These are phyloP conservation scores for Sphagnurus paluster DNA, from an alignment of 1,284 basidiomycete species.

Conservation along the genomic window DNA sequence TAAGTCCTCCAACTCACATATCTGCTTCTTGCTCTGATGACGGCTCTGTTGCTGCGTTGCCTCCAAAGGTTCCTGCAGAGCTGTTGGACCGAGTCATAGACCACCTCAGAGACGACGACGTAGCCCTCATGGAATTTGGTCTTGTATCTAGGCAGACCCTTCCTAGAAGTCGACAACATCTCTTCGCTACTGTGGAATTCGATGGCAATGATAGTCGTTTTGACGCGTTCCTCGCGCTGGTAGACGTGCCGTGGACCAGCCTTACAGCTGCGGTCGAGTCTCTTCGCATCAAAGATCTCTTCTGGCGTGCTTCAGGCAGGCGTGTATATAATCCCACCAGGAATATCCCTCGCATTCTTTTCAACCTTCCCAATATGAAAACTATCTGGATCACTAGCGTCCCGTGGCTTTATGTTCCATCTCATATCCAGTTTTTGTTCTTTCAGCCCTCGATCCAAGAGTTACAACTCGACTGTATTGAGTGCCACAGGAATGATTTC, in stretches of 20 bases:
- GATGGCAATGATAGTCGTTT: not conserved
- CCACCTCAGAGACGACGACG: not conserved
- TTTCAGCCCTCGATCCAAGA: not conserved
- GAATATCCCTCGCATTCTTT: not conserved
- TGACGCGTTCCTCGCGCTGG: not conserved
- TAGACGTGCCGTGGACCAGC: not conserved
- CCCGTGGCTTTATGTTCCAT: not conserved
- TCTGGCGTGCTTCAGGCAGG: not conserved
- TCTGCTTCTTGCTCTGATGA: no score
- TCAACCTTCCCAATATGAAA: not conserved
- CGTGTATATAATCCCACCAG: not conserved
- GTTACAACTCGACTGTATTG: not conserved
- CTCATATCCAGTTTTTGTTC: not conserved
- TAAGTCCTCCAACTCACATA: no score
- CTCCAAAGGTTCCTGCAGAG: not conserved
- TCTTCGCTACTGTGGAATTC: not conserved
- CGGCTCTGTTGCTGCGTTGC: no score
- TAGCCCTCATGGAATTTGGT: not conserved
- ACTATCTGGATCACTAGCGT: not conserved
- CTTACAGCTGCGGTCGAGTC: not conserved
- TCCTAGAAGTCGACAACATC: not conserved
- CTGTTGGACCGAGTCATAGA: not conserved
- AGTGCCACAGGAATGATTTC: not conserved
- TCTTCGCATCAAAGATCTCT: not conserved
- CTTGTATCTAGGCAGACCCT: not conserved